These are phyloP conservation scores for Skeletonema tropicum DNA, from an alignment of 108 stramenopile species.

Conservation along the genomic window DNA sequence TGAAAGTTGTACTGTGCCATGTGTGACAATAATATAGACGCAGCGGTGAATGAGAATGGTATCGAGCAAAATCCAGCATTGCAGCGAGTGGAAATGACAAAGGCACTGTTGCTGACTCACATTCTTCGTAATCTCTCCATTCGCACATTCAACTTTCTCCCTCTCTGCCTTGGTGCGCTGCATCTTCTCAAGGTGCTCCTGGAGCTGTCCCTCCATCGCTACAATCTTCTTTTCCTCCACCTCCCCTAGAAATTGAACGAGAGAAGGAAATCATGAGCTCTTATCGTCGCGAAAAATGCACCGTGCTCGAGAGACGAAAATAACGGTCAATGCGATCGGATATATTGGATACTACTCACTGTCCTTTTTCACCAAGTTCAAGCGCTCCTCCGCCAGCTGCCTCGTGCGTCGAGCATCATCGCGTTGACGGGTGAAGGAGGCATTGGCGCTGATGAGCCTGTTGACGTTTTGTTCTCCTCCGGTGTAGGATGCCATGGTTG, in stretches of 20 bases:
- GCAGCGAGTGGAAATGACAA: background rate
- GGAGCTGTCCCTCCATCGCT: slow-evolving; percentile 21
- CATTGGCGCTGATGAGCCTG: slow-evolving; percentile 36
- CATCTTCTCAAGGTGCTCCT: background rate
- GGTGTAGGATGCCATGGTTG: background rate
- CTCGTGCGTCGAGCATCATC: slow-evolving; percentile 41
- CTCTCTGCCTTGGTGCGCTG: slow-evolving; percentile 13
- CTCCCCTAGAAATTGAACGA: background rate
- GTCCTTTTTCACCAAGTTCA: slow-evolving; percentile 31
- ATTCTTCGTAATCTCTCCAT: slow-evolving; percentile 10
- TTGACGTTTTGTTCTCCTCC: slow-evolving; percentile 23
- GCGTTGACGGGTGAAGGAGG: slow-evolving; percentile 41
- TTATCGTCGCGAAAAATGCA: background rate
- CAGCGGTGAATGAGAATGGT: background rate
- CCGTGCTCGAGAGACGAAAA: background rate
- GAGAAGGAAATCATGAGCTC: background rate
- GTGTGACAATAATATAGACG: slow-evolving; percentile 1
- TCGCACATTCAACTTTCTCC: slow-evolving; percentile 10
- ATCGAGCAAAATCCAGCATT: background rate
- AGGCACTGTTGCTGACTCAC: background rate
- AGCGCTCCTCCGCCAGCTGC: slow-evolving; percentile 42
- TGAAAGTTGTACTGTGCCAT: slow-evolving; percentile 45
- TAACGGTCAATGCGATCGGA: background rate
- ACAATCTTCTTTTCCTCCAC: slow-evolving; percentile 21
- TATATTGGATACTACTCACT: slow-evolving; percentile 14